Base-by-base conservation (phyloP, 768 basidiomycete species). In the Hebeloma cylindrosporum region DNA sequence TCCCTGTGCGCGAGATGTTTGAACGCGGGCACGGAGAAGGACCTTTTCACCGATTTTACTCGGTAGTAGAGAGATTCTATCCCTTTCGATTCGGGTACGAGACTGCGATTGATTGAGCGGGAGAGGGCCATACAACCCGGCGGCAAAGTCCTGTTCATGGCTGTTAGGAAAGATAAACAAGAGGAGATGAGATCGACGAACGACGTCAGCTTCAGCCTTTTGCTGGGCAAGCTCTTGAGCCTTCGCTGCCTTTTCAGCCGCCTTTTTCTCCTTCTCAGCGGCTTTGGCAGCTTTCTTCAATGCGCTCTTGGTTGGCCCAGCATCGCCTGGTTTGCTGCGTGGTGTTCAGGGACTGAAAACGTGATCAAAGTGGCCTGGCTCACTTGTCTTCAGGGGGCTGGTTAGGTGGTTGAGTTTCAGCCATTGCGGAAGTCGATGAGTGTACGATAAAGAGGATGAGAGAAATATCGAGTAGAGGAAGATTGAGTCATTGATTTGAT, bases 51-150 rank as follows among this genome's bases (percentile, higher is more conserved):
- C 92, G 50, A 84, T 80, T 53, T 80, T 71, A 27, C 78, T 68
- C 32, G 76, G 79, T 39, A 98, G 68, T 13, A 79, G 68, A 14
- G 72, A 64, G 53, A 99, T 84, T 56, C 84, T 74, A 31, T 76
- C 73, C 50, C 87, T 80, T 46, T 73, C 61, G 46, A 76, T 73
- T 39, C 76, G 69, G 7, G 79, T 72, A 36, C 92, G 83, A 25
- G 83, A 78, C 63, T 91, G 86, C 18, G 94, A 97, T 68, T 96
- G 91, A 69, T 97, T 87, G 33, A 98, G 70, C 27, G 94, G 91
- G 11, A 93, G 75, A 48, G 78, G 74, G 38, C 96, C 96, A 63
- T 98, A 99, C 66, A 81, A 88, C 34, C 82, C 78, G 25, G 68
- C 66, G 2, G 92, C 83, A 60, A 70, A 85, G 61, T 94, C 93